These are phyloP conservation scores for Vanrija humicola DNA, from an alignment of 1,284 basidiomycete genomes.

Conservation along the genomic window DNA sequence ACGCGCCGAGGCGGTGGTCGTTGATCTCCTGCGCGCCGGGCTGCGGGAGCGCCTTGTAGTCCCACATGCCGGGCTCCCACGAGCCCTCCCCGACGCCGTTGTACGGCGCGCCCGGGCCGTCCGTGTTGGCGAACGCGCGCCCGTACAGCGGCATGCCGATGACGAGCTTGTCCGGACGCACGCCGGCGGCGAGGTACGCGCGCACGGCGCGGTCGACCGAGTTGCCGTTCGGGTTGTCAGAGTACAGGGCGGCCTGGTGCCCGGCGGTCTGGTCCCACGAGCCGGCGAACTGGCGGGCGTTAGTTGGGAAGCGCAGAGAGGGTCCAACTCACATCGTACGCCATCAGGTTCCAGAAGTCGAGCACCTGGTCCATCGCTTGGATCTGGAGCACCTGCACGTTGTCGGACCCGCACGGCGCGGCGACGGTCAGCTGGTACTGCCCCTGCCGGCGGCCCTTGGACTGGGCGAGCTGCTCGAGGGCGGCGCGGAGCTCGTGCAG, in stretches of 20 bases:
- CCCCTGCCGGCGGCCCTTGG: constrained; percentile 31
- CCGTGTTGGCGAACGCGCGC: constrained; percentile 73
- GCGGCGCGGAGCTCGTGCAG: constrained; percentile 50
- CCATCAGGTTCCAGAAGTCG: constrained; percentile 87
- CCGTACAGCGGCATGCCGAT: constrained; percentile 84
- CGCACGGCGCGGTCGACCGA: constrained; percentile 69
- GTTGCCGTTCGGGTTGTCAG: constrained; percentile 47
- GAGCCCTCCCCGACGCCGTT: constrained; percentile 59
- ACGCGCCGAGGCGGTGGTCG: constrained; percentile 68
- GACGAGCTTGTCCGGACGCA: constrained; percentile 67
- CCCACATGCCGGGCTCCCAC: constrained; percentile 50
- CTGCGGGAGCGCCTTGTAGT: constrained; percentile 70
- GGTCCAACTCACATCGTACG: constrained; percentile 16
- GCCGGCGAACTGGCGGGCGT: constrained; percentile 41
- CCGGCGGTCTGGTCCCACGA: constrained; percentile 56
- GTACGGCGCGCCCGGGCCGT: constrained; percentile 70
- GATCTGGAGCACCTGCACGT: constrained; percentile 65
- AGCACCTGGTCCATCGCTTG: constrained; percentile 67
- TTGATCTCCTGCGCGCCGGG: constrained; percentile 63
- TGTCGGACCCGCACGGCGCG: constrained; percentile 71
- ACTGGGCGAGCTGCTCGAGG: constrained; percentile 45
- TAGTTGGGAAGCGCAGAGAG: neutral
- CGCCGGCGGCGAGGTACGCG: constrained; percentile 64
- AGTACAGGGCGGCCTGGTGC: constrained; percentile 77
- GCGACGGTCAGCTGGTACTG: constrained; percentile 59